Evolutionary conservation across 2,329 filamentous ascomycete genomes (phyloP), one percentile per base, ranked within the genome.

Genomic region (Trichoderma asperellum): DNA sequence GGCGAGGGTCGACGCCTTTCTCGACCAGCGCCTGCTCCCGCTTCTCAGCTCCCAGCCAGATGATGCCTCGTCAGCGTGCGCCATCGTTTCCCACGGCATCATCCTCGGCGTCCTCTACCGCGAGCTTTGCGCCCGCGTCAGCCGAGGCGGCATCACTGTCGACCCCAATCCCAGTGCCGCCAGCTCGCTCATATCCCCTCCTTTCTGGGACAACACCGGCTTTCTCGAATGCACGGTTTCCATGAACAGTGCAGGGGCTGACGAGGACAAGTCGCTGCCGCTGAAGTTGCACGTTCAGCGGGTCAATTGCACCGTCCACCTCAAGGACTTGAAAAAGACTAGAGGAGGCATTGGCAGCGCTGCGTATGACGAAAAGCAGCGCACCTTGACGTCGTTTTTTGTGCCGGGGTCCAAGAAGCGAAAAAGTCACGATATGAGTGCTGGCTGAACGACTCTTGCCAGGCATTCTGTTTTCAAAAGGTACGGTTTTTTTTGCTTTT

Each of bases 51-150:
- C 37, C 0, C 68, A 71, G 37, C 66, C 71, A 11, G 59, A 69
- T 0, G 68, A 63, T 5, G 32, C 61, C 11, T 65, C 70, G 1
- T 72, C 58, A 62, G 72, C 70, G 32, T 81, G 93, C 14, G 89
- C 88, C 1, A 81, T 97, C 16, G 91, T 97, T 4, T 91, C 94
- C 2, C 94, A 97, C 75, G 94, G 94, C 18, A 90, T 97, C 71
- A 88, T 97, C 52, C 85, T 97, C 2, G 88, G 88, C 2, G 85
- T 88, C 37, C 79, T 97, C 0, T 90, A 91, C 85, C 84, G 85
- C 68, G 83, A 85, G 14, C 77, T 97, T 16, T 80, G 91, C 8
- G 79, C 81, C 14, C 83, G 87, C 3, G 85, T 92, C 2, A 65
- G 73, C 1, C 68, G 69, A 4, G 68, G 70, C 27, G 47, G 65